Evolutionary conservation across 306 rosid genomes (phyloP), one percentile per base, ranked within the genome.

Genomic region (Canavalia gladiata): DNA sequence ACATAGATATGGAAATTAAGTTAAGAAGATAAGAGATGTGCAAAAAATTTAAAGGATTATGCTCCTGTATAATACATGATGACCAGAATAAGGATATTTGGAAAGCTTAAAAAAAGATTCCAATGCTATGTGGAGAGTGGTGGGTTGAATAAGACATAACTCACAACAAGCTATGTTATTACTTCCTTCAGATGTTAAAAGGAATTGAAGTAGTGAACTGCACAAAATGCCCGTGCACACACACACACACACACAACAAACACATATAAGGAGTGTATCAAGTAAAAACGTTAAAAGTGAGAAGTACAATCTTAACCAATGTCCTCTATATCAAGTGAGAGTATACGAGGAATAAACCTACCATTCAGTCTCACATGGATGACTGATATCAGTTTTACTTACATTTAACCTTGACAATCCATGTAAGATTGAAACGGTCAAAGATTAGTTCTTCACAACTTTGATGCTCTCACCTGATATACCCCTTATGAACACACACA

Each of bases 1-100:
- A 82, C 45, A 42, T 42, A 52, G 9, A 25, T 13, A 33, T 13
- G 33, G 7, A 43, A 75, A 78, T 64, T 47, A 58, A 50, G 43
- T 57, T 41, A 51, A 49, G 43, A 41, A 57, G 42, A 18, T 18
- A 49, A 35, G 37, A 10, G 39, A 59, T 31, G 7, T 2, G 45
- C 25, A 10, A 72, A 69, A 69, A 63, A 29, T n/a, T 52, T 63
- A 41, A 41, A 35, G 42, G 56, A 62, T 43, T 2, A 58, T 7
- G 8, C 5, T 49, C 42, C 1, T 59, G 28, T 8, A 1, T 3
- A 29, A 33, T 41, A 55, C 56, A 64, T n/a, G 39, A 67, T 34
- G 0, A 18, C 25, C 33, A 11, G 42, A 52, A 43, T 8, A 72
- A 25, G 31, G 30, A 63, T 10, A 42, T 25, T 1, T 25, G 10